A percentile compares a stretch with the other conserved stretches of the same genome.
Evolutionary conservation across 1,284 basidiomycete genomes (phyloP).

Genomic region (Puccinia triticina): DNA sequence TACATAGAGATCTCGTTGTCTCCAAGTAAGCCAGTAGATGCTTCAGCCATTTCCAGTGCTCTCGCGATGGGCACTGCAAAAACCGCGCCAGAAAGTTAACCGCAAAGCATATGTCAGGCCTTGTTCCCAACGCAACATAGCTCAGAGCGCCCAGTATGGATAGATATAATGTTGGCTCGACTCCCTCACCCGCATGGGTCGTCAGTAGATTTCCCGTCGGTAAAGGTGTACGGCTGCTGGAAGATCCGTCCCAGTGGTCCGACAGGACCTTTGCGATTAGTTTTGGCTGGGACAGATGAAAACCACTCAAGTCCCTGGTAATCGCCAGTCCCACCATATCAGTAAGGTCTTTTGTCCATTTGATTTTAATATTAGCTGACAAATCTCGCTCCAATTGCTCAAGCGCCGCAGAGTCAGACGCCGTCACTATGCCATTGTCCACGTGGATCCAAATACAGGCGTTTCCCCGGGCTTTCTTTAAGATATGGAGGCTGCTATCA

Average conservation of each 20-base stretch:
- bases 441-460: slow-evolving; percentile 12
- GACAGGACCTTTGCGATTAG: background rate
- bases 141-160: slow-evolving; percentile 38
- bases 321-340: background rate
- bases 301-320: background rate
- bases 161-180: background rate
- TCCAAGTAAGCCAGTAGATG: background rate
- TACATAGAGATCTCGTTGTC: background rate
- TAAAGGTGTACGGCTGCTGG: background rate
- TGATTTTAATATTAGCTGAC: background rate
- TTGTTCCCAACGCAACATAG: too few species aligned
- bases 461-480: too few species aligned
- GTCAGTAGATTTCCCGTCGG: background rate
- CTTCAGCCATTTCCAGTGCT: background rate
- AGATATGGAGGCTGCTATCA: too few species aligned
- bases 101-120: too few species aligned
- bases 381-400: background rate
- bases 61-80: background rate
- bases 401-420: too few species aligned
- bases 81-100: slow-evolving; percentile 14
- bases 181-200: background rate
- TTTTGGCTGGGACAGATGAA: background rate
- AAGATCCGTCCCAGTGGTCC: background rate
- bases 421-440: slow-evolving; percentile 1
- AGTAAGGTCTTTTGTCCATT: background rate